Conservation (phyloP, 352 stramenopile species). For the Globisporangium nagaii region DNA sequence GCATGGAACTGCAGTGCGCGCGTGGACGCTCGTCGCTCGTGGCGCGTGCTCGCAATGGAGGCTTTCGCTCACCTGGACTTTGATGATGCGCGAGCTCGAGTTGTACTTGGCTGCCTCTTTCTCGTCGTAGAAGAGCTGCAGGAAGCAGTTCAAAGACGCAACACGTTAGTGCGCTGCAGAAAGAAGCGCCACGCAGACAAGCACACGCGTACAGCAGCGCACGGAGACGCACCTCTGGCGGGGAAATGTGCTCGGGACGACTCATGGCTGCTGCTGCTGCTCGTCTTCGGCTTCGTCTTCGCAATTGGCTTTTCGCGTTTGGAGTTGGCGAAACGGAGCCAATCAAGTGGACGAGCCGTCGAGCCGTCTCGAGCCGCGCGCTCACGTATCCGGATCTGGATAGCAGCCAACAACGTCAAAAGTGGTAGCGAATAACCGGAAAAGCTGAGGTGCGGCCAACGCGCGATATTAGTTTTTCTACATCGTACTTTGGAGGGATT, state of each 20-base stretch:
- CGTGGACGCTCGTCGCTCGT: too few species aligned
- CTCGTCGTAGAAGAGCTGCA: constrained; percentile 90
- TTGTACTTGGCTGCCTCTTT: constrained; percentile 93
- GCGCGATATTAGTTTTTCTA: too few species aligned
- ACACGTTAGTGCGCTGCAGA: neutral
- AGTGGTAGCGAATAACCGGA: too few species aligned
- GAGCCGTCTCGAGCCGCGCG: too few species aligned
- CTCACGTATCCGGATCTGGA: too few species aligned
- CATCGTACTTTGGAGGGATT: too few species aligned
- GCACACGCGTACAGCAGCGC: neutral
- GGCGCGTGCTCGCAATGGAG: neutral
- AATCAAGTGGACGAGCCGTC: too few species aligned
- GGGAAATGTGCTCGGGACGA: constrained; percentile 82
- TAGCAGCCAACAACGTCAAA: too few species aligned
- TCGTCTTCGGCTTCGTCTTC: neutral
- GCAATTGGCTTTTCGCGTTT: constrained; percentile 3
- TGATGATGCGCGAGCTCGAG: constrained; percentile 88
- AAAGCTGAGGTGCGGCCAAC: too few species aligned
- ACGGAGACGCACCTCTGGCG: constrained; percentile 55
- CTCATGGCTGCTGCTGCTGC: constrained; percentile 45
- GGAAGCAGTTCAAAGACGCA: neutral
- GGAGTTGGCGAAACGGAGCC: constrained; percentile 18
- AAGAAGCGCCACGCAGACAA: neutral
- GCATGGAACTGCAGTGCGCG: too few species aligned
- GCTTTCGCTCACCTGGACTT: constrained; percentile 75